phyloP scores from a whole-genome alignment of 768 basidiomycete genomes.

The Agaricus sinodeliciosus region DNA sequence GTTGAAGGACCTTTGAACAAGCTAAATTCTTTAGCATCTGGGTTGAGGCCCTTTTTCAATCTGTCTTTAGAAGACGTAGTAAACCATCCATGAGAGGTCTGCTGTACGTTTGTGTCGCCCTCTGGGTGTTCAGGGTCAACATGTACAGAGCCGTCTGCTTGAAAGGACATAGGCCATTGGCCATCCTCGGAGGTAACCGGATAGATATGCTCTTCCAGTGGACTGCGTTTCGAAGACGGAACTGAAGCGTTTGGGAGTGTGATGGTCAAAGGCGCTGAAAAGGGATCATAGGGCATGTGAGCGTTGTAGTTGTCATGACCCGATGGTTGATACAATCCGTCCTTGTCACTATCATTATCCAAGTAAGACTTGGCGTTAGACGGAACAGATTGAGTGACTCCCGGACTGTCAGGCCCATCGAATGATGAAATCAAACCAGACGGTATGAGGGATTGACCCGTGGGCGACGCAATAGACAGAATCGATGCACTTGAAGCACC shows the following conservation, averaged over 20 bases:
- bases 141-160: background rate
- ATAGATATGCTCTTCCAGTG: background rate
- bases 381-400: constrained; percentile 20
- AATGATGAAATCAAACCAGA: constrained; percentile 13
- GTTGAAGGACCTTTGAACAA: constrained; percentile 26
- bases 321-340: constrained; percentile 12
- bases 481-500: constrained; percentile 40
- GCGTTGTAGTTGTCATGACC: background rate
- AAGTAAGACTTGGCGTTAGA: constrained; percentile 46
- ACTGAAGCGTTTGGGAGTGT: background rate
- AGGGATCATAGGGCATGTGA: background rate
- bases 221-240: constrained; percentile 1
- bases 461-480: constrained; percentile 5
- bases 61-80: constrained; percentile 24
- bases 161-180: background rate
- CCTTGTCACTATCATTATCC: constrained; percentile 41
- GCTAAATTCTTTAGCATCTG: constrained; percentile 81
- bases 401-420: constrained; percentile 7
- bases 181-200: background rate
- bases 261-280: background rate
- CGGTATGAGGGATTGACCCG: constrained; percentile 11
- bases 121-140: background rate
- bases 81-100: constrained; percentile 1
- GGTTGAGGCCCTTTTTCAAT: constrained; percentile 68
- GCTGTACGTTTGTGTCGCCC: background rate